Base-by-base conservation (phyloP, 2,329 filamentous ascomycete genomes). In the Zelopaecilomyces penicillatus region DNA sequence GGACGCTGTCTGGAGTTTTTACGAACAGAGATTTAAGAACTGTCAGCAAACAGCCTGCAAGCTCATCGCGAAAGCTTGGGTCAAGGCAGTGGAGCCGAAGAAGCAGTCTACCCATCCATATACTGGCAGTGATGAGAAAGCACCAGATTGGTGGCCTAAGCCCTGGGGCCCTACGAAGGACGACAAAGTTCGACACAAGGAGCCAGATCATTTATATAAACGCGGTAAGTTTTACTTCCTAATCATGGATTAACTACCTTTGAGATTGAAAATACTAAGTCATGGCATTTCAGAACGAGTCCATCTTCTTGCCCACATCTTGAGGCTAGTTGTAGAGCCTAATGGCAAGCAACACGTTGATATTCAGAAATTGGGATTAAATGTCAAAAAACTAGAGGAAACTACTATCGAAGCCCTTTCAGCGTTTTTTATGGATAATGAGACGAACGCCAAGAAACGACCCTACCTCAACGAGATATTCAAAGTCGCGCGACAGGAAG, bases 51-150 rank as follows among this genome's bases (percentile, higher is more conserved):
- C 78, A 2, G 76, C 80, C 5, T 83, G 82, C 64, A 88, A 88
- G 61, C 66, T 81, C 28, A 80, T 88, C 42, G 80, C 80, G 31
- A 89, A 88, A 59, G 81, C 78, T 8, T 88, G 84, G 78, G 80
- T 89, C 47, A 87, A 87, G 57, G 72, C 78, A 2, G 78, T 88
- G 2, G 83, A 85, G 54, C 85, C 85, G 0, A 87, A 85, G 64
- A 89, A 89, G 61, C 84, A 87, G 61, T 82, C 82, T 0, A 82
- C 77, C 12, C 80, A 85, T 53, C 84, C 85, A 0, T 89, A 89
- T 56, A 84, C 80, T 1, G 71, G 73, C n/a, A 76, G 74, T 30
- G 74, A 82, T 38, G 73, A 74, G 30, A 80, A 77, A 52, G 75
- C 75, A 1, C 79, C 81, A 0, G 74, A 75, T 42, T 85, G 82